A percentile compares a stretch with the other conserved stretches of the same genome.
Conservation (phyloP, 2,329 filamentous ascomycete species). For the Leptodontidium sp. region DNA sequence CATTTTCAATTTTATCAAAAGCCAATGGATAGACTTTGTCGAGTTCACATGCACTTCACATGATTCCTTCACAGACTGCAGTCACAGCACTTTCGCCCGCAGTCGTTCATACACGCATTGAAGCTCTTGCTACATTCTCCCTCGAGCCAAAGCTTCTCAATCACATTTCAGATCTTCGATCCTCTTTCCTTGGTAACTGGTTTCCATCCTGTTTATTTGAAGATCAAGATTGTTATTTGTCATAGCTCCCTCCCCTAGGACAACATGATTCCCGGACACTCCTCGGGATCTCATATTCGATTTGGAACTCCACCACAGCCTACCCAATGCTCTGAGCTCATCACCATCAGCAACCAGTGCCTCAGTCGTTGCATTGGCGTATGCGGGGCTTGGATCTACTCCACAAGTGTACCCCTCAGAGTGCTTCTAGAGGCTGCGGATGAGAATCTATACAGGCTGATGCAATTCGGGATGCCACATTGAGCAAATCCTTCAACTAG, state of each 20-base stretch:
- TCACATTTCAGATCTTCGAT: no score
- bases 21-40: background rate
- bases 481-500: background rate
- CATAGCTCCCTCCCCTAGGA: background rate
- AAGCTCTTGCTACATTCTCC: no score
- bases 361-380: background rate
- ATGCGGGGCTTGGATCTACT: background rate
- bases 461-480: background rate
- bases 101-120: no score
- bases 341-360: background rate
- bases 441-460: background rate
- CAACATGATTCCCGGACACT: conserved; percentile 4
- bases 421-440: background rate
- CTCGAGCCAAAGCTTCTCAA: no score
- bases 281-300: conserved; percentile 11
- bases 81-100: no score
- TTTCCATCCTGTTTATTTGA: no score
- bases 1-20: background rate
- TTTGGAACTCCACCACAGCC: background rate
- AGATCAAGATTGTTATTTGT: conserved; percentile 10
- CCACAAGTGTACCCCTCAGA: background rate
- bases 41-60: background rate
- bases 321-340: background rate
- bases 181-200: no score
- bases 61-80: background rate